These are phyloP conservation scores for Kodamaea sp. DNA, from an alignment of 1,139 yeast species.

Conservation along the genomic window DNA sequence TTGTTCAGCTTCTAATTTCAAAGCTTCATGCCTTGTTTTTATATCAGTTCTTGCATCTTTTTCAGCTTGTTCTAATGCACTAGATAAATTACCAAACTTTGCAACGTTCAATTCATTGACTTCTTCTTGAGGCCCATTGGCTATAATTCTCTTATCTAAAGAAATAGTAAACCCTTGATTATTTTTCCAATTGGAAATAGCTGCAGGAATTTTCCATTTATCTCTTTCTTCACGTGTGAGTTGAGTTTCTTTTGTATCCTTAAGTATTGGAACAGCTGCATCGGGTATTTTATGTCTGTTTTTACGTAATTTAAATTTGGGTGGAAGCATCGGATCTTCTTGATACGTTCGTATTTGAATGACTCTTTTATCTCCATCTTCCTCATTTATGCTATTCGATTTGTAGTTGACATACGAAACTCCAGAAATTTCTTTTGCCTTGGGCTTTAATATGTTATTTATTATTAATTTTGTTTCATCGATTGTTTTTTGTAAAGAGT, in stretches of 20 bases:
- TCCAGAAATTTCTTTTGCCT: constrained; percentile 12
- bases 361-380: constrained; percentile 15
- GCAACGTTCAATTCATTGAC: constrained; percentile 47
- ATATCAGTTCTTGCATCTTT: constrained; percentile 69
- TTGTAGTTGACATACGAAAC: constrained; percentile 22
- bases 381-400: constrained; percentile 13
- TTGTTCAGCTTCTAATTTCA: constrained; percentile 50
- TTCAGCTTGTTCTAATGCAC: constrained; percentile 76
- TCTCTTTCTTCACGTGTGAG: constrained; percentile 74
- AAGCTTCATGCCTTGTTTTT: constrained; percentile 53
- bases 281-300: constrained; percentile 63
- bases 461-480: constrained; percentile 30
- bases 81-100: constrained; percentile 60
- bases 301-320: constrained; percentile 71
- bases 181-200: constrained; percentile 94
- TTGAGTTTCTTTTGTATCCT: constrained; percentile 28
- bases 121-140: constrained; percentile 38
- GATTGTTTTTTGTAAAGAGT: constrained; percentile 23
- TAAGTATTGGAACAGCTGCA: constrained; percentile 57
- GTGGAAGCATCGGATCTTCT: constrained; percentile 86
- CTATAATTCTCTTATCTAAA: constrained; percentile 68
- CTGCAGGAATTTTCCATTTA: constrained; percentile 87
- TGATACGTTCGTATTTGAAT: constrained; percentile 37
- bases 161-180: constrained; percentile 86
- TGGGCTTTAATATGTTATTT: constrained; percentile 18